phyloP scores from a whole-genome alignment of 2,329 filamentous ascomycete species.

The Grosmannia huntii region DNA sequence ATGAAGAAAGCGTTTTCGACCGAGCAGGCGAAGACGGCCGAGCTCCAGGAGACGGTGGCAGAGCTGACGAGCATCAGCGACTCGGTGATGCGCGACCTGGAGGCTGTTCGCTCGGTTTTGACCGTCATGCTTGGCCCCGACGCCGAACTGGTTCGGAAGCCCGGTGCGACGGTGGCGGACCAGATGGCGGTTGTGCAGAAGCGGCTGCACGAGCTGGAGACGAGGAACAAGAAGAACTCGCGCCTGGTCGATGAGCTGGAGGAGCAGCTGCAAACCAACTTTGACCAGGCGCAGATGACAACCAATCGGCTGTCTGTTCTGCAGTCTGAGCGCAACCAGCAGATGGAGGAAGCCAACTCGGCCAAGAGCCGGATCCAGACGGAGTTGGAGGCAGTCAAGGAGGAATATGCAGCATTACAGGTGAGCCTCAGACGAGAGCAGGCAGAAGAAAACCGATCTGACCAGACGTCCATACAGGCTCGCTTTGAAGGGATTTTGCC shows the following conservation, averaged over 20 bases:
- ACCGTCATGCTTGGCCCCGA: slow-evolving; percentile 40
- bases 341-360: slow-evolving; percentile 66
- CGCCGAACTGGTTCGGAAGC: slow-evolving; percentile 27
- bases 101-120: slow-evolving; percentile 43
- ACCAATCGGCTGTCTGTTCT: slow-evolving; percentile 78
- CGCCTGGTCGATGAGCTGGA: slow-evolving; percentile 90
- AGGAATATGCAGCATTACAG: slow-evolving; percentile 66
- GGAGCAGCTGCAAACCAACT: slow-evolving; percentile 89
- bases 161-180: slow-evolving; percentile 36
- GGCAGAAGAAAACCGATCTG: slow-evolving; percentile 12
- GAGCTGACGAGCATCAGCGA: slow-evolving; percentile 47
- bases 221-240: slow-evolving; percentile 77
- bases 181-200: slow-evolving; percentile 51
- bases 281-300: slow-evolving; percentile 77
- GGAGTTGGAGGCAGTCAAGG: slow-evolving; percentile 54
- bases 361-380: slow-evolving; percentile 49
- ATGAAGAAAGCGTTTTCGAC: slow-evolving; percentile 46
- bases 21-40: slow-evolving; percentile 45
- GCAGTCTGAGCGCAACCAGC: slow-evolving; percentile 58
- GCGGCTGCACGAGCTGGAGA: slow-evolving; percentile 49
- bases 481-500: slow-evolving; percentile 42
- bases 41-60: slow-evolving; percentile 41
- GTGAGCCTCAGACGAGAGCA: slow-evolving; percentile 32
- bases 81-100: slow-evolving; percentile 47
- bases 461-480: slow-evolving; percentile 25